Evolutionary conservation across 805 yeast species (phyloP).

Genomic region (Starmera pachycereana): DNA sequence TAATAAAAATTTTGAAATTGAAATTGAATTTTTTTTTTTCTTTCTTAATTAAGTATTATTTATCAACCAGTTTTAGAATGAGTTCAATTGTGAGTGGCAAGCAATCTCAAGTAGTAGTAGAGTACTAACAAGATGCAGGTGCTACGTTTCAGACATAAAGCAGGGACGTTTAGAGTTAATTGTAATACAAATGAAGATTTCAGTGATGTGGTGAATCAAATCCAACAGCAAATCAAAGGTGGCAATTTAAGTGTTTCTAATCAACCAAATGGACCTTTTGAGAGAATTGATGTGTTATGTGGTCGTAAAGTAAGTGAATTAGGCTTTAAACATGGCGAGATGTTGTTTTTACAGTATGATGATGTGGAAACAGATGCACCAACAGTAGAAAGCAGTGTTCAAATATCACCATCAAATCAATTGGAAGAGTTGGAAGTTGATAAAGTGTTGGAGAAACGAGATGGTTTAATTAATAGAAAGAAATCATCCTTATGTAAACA

Average conservation of each 20-base stretch:
- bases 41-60: no score
- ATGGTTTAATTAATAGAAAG: conserved; percentile 64
- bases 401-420: not conserved
- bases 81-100: no score
- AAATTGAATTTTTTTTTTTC: no score
- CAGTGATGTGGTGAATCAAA: conserved; percentile 30
- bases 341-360: conserved; percentile 28
- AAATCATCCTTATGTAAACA: conserved; percentile 67
- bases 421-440: conserved; percentile 54
- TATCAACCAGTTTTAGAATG: no score
- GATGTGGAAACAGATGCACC: not conserved
- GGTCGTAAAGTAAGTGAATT: conserved; percentile 24
- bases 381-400: not conserved
- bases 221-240: conserved; percentile 17
- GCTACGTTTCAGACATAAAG: conserved; percentile 71
- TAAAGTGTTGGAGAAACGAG: conserved; percentile 46
- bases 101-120: no score
- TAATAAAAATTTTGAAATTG: no score
- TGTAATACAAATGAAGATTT: conserved; percentile 38
- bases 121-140: conserved; percentile 28
- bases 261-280: conserved; percentile 18
- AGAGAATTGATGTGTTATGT: conserved; percentile 13
- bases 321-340: conserved; percentile 39
- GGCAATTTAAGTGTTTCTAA: conserved; percentile 20
- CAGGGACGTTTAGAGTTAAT: conserved; percentile 68